phyloP scores from a whole-genome alignment of 2,329 filamentous ascomycete species.

The Talaromyces islandicus region DNA sequence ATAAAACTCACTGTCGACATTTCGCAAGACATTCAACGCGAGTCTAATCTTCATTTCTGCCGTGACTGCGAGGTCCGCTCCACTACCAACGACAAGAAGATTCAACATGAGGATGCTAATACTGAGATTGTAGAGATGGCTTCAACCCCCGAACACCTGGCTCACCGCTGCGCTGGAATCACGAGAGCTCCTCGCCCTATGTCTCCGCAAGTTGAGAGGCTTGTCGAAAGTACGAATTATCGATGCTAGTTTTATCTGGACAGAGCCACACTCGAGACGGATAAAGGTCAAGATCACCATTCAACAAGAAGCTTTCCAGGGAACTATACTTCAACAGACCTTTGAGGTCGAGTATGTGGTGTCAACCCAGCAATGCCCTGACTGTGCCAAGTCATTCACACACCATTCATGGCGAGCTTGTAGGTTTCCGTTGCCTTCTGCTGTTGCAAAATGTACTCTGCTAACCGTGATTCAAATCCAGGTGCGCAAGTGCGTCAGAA shows the following conservation, averaged over 20 bases:
- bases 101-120: background rate
- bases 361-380: conserved; percentile 86
- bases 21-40: conserved; percentile 81
- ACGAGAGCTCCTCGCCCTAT: conserved; percentile 85
- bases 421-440: background rate
- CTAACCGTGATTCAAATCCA: background rate
- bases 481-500: conserved; percentile 92
- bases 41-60: conserved; percentile 86
- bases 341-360: conserved; percentile 94
- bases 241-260: conserved; percentile 96
- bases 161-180: conserved; percentile 79
- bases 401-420: conserved; percentile 86
- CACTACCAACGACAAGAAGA: background rate
- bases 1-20: conserved; percentile 93
- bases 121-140: conserved; percentile 56
- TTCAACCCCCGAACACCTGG: conserved; percentile 81
- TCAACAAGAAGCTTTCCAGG: conserved; percentile 63
- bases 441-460: conserved; percentile 19
- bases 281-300: conserved; percentile 95
- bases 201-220: conserved; percentile 79
- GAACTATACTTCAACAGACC: conserved; percentile 75
- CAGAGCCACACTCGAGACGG: conserved; percentile 88
- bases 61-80: conserved; percentile 68
- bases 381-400: conserved; percentile 93
- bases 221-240: conserved; percentile 88